Evolutionary conservation across 164 flowering plant species (phyloP).

Genomic region (Macadamia tetraphylla): DNA sequence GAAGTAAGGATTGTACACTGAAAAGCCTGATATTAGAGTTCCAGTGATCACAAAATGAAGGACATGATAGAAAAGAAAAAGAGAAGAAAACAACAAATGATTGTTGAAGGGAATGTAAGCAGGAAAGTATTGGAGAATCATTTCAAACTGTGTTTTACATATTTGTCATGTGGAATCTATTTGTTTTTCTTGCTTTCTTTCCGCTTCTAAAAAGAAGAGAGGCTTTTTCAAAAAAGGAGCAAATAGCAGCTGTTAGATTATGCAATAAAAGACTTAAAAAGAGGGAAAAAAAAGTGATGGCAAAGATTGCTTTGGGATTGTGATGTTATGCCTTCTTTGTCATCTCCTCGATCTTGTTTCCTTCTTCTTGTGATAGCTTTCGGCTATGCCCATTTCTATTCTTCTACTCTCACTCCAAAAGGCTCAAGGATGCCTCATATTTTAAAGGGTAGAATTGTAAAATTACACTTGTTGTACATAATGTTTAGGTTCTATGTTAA

Average conservation of each 20-base stretch:
- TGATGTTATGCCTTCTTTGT: background rate
- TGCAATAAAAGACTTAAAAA: background rate
- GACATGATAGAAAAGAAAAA: too few species aligned
- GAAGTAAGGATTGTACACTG: too few species aligned
- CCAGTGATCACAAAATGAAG: too few species aligned
- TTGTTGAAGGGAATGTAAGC: background rate
- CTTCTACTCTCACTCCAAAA: too few species aligned
- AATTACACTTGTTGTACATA: too few species aligned
- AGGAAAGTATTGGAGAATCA: background rate
- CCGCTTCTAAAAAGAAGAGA: background rate
- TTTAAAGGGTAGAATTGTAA: too few species aligned
- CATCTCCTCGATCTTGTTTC: background rate
- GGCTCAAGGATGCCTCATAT: too few species aligned
- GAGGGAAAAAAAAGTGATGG: background rate
- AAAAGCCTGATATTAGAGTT: too few species aligned
- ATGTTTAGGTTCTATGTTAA: too few species aligned
- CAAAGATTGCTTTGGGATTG: slow-evolving; percentile 1
- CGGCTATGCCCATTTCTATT: background rate
- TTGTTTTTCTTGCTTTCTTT: background rate
- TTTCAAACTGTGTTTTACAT: background rate
- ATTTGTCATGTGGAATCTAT: background rate
- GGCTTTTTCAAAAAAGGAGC: background rate
- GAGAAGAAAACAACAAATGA: background rate
- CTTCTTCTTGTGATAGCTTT: background rate
- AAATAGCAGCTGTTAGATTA: background rate